Base-by-base conservation (phyloP, 257 asterid species). In the Dorcoceras hygrometricum region DNA sequence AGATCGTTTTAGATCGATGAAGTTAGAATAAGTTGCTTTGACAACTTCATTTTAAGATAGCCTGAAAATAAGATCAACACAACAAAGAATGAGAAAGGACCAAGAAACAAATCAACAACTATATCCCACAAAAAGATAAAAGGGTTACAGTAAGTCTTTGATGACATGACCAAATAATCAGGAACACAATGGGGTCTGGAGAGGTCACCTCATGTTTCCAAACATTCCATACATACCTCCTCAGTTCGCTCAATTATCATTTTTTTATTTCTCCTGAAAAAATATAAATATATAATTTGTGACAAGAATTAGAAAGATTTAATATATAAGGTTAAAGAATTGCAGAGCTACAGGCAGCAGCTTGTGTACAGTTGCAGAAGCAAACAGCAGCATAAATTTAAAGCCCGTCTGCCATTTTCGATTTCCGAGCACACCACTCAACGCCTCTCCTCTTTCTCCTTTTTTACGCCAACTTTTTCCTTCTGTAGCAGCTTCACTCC, bases 401-500 rank as follows among this genome's bases (percentile, higher is more conserved):
- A 46, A 46, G 53, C 53, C 53, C 20, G 19, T 46, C 53, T 46
- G 53, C 53, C 53, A 46, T 46, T 46, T 16, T 16, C 53, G 20
- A 85, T 83, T 84, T 80, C 65, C 87, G 95, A 80, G 96, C 94
- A 46, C 51, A 12, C 51, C 19, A 36, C 50, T 2, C 50, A 11
- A 14, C 50, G 4, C 19, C 50, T 39, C 10, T 67, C 54, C 74
- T 10, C 59, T 28, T 71, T 73, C 14, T 55, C 60, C 75, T 79
- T 75, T 71, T 70, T 67, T 29, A 27, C 57, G 10, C 23, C 14
- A 18, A 9, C 74, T 20, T 46, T 46, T 20, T 16, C 16, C 4
- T 46, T 1, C 53, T 8, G 1, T 20, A 16, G 20, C 1, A 4
- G 8, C 53, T 46, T 46, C 53, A 46, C 8, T 14, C 20, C 20